Conservation (phyloP, 768 basidiomycete genomes). For the Russula brevipes region DNA sequence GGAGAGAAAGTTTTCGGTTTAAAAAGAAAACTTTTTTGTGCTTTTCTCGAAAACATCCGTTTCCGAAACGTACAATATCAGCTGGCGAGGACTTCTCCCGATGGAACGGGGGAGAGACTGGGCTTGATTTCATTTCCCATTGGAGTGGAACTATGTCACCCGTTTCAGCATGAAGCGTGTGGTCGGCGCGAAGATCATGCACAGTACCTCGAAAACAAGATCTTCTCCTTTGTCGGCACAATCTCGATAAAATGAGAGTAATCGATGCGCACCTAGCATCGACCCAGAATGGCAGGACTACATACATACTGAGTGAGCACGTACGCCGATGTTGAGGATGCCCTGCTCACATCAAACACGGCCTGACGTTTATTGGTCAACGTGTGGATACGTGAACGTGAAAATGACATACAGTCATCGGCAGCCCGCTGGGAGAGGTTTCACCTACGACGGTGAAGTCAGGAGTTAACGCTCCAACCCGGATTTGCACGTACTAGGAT, state of each 20-base stretch:
- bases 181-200: neutral
- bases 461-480: neutral
- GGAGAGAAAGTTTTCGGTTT: slow-evolving; percentile 7
- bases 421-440: slow-evolving; percentile 77
- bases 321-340: too few relatives aligned
- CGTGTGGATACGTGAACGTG: neutral
- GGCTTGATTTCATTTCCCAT: slow-evolving; percentile 32
- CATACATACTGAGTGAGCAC: neutral
- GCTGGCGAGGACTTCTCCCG: slow-evolving; percentile 62
- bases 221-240: slow-evolving; percentile 38
- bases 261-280: slow-evolving; percentile 53
- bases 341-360: slow-evolving; percentile 31
- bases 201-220: slow-evolving; percentile 57
- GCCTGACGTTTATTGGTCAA: slow-evolving; percentile 22
- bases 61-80: slow-evolving; percentile 63
- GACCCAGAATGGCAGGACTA: slow-evolving; percentile 91
- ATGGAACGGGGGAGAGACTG: slow-evolving; percentile 27
- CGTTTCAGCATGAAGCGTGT: neutral
- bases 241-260: neutral
- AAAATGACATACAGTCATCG: slow-evolving; percentile 68
- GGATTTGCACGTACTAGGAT: slow-evolving; percentile 53
- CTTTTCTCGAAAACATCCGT: neutral
- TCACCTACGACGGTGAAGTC: slow-evolving; percentile 29
- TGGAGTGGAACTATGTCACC: slow-evolving; percentile 29
- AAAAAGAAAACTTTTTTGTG: neutral